Base-by-base conservation (phyloP, 73 alveolate species). In the Blepharisma japonicum region DNA sequence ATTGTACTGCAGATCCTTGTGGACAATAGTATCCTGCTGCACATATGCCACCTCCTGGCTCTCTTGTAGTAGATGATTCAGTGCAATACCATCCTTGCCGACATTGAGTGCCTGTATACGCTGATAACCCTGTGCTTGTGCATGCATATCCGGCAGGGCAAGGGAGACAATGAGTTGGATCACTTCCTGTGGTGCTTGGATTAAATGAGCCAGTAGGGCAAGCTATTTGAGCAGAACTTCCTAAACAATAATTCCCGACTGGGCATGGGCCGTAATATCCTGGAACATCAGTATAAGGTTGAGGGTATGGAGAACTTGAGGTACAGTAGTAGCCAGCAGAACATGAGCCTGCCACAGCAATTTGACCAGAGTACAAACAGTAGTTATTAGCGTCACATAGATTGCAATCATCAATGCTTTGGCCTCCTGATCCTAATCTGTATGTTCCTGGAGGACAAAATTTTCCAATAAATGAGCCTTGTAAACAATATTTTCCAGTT, bases 151-250 rank as follows among this genome's bases (percentile, higher is more conserved):
- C 94, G 0, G 82, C 80, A 20, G 86, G 85, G 68, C 94, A 87
- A 18, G 77, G 68, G 6, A 53, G 42, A 80, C 94, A 87, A 8
- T 79, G 42, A 1, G 79, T 21, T 55, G 54, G 49, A n/a, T 27
- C 67, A 21, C 27, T 45, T 6, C 79, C 80, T 9, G 88, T 92
- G 20, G 61, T 77, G 6, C 45, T 20, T 48, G 83, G 83, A 51
- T 81, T 72, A 85, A 84, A 91, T 18, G 89, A 78, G 6, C 94
- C 93, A 8, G 83, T 83, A 0, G 86, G 89, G 48, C 94, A 88
- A 0, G 93, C 87, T 38, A 68, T 80, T 6, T 79, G 91, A 51
- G 68, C 61, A 27, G 88, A 14, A 61, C 49, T 61, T 14, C 49
- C 74, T 61, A 39, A 72, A 53, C 90, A 87, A 71, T 77, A 83